phyloP scores from a whole-genome alignment of 2,329 filamentous ascomycete genomes.

The Colletotrichum paranaense region DNA sequence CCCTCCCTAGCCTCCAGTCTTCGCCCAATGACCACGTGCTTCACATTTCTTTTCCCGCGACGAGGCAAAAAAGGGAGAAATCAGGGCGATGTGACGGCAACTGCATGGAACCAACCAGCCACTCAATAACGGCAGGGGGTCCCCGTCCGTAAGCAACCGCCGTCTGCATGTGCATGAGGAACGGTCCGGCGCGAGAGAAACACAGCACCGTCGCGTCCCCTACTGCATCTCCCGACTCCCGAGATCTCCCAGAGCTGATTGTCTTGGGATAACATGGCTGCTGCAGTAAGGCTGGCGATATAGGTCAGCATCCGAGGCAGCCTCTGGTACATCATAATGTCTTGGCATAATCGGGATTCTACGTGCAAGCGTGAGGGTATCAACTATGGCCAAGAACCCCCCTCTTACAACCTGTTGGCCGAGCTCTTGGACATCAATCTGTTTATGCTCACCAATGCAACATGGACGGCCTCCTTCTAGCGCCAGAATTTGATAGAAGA shows the following conservation, averaged over 20 bases:
- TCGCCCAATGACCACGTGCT: neutral
- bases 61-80: neutral
- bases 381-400: too few species aligned
- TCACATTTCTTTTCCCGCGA: neutral
- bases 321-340: neutral
- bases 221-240: neutral
- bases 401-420: too few species aligned
- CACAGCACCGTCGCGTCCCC: conserved; percentile 20
- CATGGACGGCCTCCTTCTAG: too few species aligned
- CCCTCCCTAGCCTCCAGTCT: neutral
- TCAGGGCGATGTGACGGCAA: conserved; percentile 4
- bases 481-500: too few species aligned
- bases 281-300: neutral
- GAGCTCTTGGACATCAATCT: too few species aligned
- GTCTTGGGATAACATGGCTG: neutral
- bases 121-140: conserved; percentile 20
- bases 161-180: conserved; percentile 33
- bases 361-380: too few species aligned
- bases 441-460: too few species aligned
- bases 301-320: neutral
- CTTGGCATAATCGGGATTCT: too few species aligned
- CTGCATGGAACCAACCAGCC: conserved; percentile 16
- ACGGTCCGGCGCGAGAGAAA: conserved; percentile 21
- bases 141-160: conserved; percentile 16
- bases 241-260: neutral